Evolutionary conservation across 1,139 yeast genomes (phyloP), one percentile per base, ranked within the genome.

Genomic region (Pichia sp.): DNA sequence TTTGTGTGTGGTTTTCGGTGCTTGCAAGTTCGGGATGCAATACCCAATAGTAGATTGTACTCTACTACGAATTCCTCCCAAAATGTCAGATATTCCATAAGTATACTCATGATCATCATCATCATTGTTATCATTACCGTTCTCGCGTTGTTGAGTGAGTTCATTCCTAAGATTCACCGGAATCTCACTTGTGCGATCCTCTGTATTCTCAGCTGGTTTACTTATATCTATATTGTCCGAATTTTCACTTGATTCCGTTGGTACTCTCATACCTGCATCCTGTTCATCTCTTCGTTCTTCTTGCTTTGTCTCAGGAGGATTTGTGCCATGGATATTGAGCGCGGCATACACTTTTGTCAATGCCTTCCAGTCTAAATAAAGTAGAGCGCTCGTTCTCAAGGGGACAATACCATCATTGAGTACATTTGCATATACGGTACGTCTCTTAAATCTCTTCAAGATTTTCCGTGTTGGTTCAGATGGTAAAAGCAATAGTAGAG

Each of bases 331-430:
- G 15, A 14, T 24, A 26, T 71, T 40, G 30, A 50, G 30, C 7
- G 56, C 37, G 22, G 50, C 50, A 38, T 53, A 64, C 3, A 77
- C 76, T 34, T 68, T 65, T 5, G 71, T 63, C 13, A 74, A 58
- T 6, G 79, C 82, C 36, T 64, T 66, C 84, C 86, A 85, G 56
- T 74, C 96, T 14, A 91, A 58, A 51, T 77, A 91, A 20, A 88
- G 60, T 38, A 91, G 60, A 0, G 95, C 82, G 0, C 95, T 76
- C 0, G 98, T 87, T 38, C 96, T 66, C 42, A 91, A 63, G 0
- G 98, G 97, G 0, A 91, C 98, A 38, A 91, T 87, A 0, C 97
- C 98, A 53, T 74, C 81, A 52, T 83, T 77, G n/a, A 78, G 65
- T 1, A 80, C 77, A 52, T 84, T 84, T 3, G 93, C 88, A 52